Evolutionary conservation across 495 filamentous ascomycete species (phyloP).

Genomic region (Alectoria sarmentosa): DNA sequence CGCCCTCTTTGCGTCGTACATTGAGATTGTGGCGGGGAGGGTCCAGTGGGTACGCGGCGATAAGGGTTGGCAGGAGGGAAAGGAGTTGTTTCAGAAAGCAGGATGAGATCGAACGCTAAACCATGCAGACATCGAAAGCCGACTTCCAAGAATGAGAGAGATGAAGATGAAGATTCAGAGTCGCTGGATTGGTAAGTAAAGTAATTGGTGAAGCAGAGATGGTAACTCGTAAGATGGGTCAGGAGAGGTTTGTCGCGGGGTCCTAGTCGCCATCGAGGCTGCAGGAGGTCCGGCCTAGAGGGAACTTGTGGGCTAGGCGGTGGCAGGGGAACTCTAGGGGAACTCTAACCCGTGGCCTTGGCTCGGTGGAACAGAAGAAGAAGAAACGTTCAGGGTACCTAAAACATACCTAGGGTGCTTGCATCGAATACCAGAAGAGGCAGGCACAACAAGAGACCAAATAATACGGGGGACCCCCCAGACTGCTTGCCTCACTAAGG

Average conservation of each 20-base stretch:
- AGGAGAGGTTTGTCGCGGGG: constrained; percentile 8
- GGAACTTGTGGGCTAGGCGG: constrained; percentile 9
- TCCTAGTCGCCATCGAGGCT: constrained; percentile 22
- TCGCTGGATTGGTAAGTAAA: background rate
- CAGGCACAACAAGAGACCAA: constrained; percentile 5
- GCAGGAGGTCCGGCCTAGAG: constrained; percentile 4
- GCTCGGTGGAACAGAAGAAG: background rate
- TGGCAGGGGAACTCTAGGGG: constrained; percentile 16
- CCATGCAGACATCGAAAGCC: constrained; percentile 1
- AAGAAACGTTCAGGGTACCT: background rate
- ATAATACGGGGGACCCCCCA: too few species aligned
- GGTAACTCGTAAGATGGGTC: background rate
- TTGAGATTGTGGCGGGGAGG: constrained; percentile 9
- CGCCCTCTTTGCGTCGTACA: constrained; percentile 1
- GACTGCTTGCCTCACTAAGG: background rate
- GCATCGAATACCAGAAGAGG: background rate
- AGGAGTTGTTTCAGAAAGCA: constrained; percentile 15
- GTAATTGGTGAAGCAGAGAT: background rate
- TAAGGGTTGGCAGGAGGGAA: constrained; percentile 9
- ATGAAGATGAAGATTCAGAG: background rate
- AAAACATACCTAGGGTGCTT: too few species aligned
- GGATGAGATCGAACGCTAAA: constrained; percentile 4
- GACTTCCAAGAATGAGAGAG: background rate
- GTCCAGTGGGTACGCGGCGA: constrained; percentile 5
- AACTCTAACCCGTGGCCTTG: background rate